These are phyloP conservation scores for Parastagonospora avenae DNA, from an alignment of 2,329 filamentous ascomycete species.

Conservation along the genomic window DNA sequence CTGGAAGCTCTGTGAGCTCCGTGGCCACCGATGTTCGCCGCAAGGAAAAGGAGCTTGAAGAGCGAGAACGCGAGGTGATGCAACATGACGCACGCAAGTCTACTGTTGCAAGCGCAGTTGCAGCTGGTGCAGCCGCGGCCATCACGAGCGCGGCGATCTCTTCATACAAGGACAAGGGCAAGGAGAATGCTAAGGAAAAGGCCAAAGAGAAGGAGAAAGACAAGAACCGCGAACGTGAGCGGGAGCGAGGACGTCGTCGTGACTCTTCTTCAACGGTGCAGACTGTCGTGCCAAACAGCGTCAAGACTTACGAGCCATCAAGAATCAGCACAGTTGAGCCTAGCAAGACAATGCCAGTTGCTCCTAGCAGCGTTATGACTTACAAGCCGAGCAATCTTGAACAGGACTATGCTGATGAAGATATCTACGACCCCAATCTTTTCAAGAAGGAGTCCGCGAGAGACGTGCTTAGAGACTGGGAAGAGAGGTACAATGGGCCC, in stretches of 20 bases:
- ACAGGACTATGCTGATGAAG: conserved; percentile 50
- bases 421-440: conserved; percentile 53
- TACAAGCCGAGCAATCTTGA: conserved; percentile 42
- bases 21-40: conserved; percentile 38
- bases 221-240: conserved; percentile 14
- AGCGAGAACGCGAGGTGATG: conserved; percentile 40
- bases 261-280: conserved; percentile 17
- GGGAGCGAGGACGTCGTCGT: conserved; percentile 28
- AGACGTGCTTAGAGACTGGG: conserved; percentile 51
- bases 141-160: conserved; percentile 40
- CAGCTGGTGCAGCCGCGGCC: conserved; percentile 39
- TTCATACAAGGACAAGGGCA: conserved; percentile 30
- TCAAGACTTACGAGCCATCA: conserved; percentile 21
- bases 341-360: conserved; percentile 25
- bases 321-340: conserved; percentile 23
- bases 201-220: conserved; percentile 16
- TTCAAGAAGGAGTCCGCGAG: conserved; percentile 50
- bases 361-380: conserved; percentile 41
- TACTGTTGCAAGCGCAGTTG: conserved; percentile 43
- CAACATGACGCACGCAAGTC: conserved; percentile 45
- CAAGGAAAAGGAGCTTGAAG: conserved; percentile 41
- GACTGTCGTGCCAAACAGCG: not conserved
- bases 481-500: conserved; percentile 48
- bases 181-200: conserved; percentile 15
- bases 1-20: conserved; percentile 36